Evolutionary conservation across 495 filamentous ascomycete genomes (phyloP).

Genomic region (Podospora pseudoanserina): DNA sequence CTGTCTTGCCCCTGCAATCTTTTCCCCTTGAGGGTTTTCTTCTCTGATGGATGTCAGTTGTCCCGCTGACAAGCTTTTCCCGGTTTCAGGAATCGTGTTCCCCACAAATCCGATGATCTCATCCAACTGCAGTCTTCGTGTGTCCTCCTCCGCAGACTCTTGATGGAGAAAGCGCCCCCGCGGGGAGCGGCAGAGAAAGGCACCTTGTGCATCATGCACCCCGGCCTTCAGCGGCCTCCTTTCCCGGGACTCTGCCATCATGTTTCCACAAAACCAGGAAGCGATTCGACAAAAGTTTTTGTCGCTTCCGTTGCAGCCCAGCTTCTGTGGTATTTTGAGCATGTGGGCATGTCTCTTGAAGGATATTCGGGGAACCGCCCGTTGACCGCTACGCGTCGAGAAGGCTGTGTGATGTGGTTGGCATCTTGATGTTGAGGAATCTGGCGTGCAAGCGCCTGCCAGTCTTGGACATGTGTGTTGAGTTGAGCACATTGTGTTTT

Average conservation of each 20-base stretch:
- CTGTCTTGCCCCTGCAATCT: constrained; percentile 3
- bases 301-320: neutral
- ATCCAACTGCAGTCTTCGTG: constrained; percentile 9
- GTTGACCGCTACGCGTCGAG: neutral
- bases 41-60: neutral
- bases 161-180: constrained; percentile 5
- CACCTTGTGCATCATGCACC: neutral
- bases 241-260: constrained; percentile 3
- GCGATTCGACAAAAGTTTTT: neutral
- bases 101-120: constrained; percentile 5
- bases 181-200: neutral
- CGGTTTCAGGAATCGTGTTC: neutral
- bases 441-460: neutral
- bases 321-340: neutral
- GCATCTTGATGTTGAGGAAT: neutral
- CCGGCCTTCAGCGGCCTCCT: neutral
- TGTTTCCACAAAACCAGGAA: constrained; percentile 3
- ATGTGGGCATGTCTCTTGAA: neutral
- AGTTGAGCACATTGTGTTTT: neutral
- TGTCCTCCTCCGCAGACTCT: neutral
- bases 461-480: neutral
- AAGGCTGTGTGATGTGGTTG: constrained; percentile 2
- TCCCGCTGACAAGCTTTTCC: constrained; percentile 4
- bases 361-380: constrained; percentile 3
- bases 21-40: constrained; percentile 6